Conservation (phyloP, 1,284 basidiomycete species). For the Anthracocystis setariae region DNA sequence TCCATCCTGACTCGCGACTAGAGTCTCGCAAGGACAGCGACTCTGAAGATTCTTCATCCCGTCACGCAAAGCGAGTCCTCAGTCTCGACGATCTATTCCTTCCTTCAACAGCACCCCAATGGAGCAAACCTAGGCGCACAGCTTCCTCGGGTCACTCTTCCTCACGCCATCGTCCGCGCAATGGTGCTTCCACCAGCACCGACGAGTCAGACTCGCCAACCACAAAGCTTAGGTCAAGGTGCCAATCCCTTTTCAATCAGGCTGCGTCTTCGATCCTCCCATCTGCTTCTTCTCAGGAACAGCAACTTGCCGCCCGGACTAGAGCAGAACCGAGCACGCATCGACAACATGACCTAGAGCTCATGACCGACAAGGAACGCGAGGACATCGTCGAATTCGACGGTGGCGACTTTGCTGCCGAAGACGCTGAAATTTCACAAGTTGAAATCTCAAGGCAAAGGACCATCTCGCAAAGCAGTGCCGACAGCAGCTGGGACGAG, state of each 20-base stretch:
- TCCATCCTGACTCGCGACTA: slow-evolving; percentile 24
- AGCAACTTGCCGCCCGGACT: slow-evolving; percentile 4
- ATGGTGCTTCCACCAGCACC: slow-evolving; percentile 18
- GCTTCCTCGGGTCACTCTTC: slow-evolving; percentile 20
- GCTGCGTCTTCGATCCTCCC: slow-evolving; percentile 14
- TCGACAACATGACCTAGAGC: slow-evolving; percentile 29
- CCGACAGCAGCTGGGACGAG: slow-evolving; percentile 36
- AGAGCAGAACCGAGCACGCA: slow-evolving; percentile 2
- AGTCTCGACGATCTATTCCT: slow-evolving; percentile 40
- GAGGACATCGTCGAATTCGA: slow-evolving; percentile 50
- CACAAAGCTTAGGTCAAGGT: slow-evolving; percentile 16
- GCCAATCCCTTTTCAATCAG: slow-evolving; percentile 18
- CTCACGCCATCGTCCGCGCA: background rate
- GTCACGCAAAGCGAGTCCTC: slow-evolving; percentile 22
- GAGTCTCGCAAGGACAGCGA: slow-evolving; percentile 34
- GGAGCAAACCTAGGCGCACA: slow-evolving; percentile 9
- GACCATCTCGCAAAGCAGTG: slow-evolving; percentile 34
- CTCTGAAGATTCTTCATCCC: slow-evolving; percentile 14
- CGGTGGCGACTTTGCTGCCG: slow-evolving; percentile 41
- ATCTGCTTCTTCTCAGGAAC: slow-evolving; percentile 4
- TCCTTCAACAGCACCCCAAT: slow-evolving; percentile 23
- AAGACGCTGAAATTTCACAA: slow-evolving; percentile 29
- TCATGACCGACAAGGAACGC: slow-evolving; percentile 48
- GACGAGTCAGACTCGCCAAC: slow-evolving; percentile 17
- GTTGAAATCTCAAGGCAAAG: slow-evolving; percentile 17